Evolutionary conservation across 2,329 filamentous ascomycete genomes (phyloP).

Genomic region (Torrubiellomyces zombiae): DNA sequence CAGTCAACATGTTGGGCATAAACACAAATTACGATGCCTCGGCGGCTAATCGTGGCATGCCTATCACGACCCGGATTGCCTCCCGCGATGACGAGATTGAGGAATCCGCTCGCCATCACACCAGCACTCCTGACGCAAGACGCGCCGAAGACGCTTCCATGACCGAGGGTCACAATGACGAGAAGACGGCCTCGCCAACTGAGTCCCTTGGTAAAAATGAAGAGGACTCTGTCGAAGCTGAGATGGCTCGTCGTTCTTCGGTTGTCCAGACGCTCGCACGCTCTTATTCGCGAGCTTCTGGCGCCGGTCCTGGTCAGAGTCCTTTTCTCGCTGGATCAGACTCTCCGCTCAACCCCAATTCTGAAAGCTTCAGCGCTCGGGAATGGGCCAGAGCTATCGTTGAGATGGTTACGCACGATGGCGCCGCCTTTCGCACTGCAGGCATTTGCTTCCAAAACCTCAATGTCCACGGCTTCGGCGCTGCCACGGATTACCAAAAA

Average conservation of each 20-base stretch:
- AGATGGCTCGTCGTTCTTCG: slow-evolving; percentile 32
- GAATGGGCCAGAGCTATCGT: slow-evolving; percentile 46
- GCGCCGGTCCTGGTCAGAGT: slow-evolving; percentile 18
- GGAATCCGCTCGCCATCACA: slow-evolving; percentile 9
- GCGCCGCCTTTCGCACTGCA: slow-evolving; percentile 38
- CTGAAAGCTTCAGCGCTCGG: slow-evolving; percentile 33
- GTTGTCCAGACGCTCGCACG: slow-evolving; percentile 39
- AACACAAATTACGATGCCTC: slow-evolving; percentile 32
- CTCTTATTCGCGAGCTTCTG: slow-evolving; percentile 34
- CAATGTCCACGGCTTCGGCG: slow-evolving; percentile 51
- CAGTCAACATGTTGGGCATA: slow-evolving; percentile 8
- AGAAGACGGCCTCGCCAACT: slow-evolving; percentile 13
- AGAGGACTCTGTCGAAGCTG: slow-evolving; percentile 12
- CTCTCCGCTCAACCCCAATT: slow-evolving; percentile 36
- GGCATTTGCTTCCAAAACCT: slow-evolving; percentile 52
- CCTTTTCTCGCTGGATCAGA: slow-evolving; percentile 31
- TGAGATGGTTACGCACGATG: slow-evolving; percentile 32
- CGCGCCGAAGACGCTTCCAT: slow-evolving; percentile 19
- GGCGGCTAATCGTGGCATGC: slow-evolving; percentile 23
- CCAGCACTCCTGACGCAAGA: no score
- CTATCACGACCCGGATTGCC: slow-evolving; percentile 12
- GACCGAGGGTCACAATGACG: slow-evolving; percentile 17
- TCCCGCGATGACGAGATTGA: slow-evolving; percentile 11
- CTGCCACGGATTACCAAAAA: slow-evolving; percentile 54
- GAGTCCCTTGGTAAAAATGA: slow-evolving; percentile 14